These are phyloP conservation scores for Tuber indicum DNA, from an alignment of 495 filamentous ascomycete species.

Conservation along the genomic window DNA sequence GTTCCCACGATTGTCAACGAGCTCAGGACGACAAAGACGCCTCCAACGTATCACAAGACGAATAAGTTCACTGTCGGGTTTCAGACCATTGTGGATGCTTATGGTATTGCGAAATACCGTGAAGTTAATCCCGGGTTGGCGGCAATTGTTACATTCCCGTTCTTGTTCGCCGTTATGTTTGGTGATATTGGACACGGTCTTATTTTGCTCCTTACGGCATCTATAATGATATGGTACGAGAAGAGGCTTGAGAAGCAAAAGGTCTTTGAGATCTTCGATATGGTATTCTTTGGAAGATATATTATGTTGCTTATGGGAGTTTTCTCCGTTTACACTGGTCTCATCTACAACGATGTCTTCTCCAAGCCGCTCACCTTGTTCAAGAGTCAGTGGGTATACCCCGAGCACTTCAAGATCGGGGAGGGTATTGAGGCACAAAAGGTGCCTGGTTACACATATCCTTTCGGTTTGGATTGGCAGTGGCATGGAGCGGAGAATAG, in stretches of 20 bases:
- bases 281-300: conserved; percentile 98
- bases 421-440: conserved; percentile 57
- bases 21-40: conserved; percentile 91
- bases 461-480: conserved; percentile 91
- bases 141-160: conserved; percentile 93
- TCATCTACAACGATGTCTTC: conserved; percentile 98
- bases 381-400: conserved; percentile 82
- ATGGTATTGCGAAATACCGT: conserved; percentile 91
- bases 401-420: conserved; percentile 57
- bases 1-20: conserved; percentile 97
- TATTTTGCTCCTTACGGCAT: conserved; percentile 72
- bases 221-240: conserved; percentile 93
- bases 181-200: conserved; percentile 89
- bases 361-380: conserved; percentile 85
- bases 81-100: conserved; percentile 98
- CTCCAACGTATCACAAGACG: conserved; percentile 89
- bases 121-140: conserved; percentile 95
- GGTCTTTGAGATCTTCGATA: conserved; percentile 86
- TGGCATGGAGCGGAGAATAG: conserved; percentile 96
- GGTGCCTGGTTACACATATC: conserved; percentile 67
- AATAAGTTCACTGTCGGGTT: conserved; percentile 98
- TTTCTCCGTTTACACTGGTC: conserved; percentile 93
- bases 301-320: conserved; percentile 97
- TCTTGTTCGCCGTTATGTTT: conserved; percentile 99
- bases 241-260: conserved; percentile 75